Conservation (phyloP, 306 rosid genomes). For the Trifolium dubium region DNA sequence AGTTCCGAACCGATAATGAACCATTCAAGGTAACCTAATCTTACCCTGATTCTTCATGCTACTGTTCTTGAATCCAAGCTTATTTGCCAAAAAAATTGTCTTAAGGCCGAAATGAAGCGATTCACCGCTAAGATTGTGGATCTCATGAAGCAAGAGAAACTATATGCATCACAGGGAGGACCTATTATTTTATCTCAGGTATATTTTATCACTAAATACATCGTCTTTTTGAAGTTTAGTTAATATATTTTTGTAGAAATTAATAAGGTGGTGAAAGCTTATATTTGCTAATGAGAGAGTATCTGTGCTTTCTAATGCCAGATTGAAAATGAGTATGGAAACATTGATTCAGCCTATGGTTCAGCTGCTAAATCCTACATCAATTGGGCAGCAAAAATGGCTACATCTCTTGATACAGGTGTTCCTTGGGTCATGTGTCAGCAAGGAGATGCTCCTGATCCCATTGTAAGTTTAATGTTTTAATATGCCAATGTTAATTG, state of each 20-base stretch:
- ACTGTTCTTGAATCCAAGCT: conserved; percentile 12
- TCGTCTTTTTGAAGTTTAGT: conserved; percentile 2
- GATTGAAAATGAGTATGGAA: conserved; percentile 98
- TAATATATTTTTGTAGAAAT: conserved; percentile 4
- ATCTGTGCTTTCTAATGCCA: conserved; percentile 39
- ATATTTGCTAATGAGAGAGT: conserved; percentile 19
- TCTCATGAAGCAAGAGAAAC: conserved; percentile 83
- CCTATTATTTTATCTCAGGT: conserved; percentile 99
- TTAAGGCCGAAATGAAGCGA: conserved; percentile 90
- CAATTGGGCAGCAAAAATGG: conserved; percentile 95
- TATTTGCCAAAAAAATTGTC: conserved; percentile 9
- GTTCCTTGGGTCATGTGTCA: conserved; percentile 99
- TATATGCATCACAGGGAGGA: conserved; percentile 95
- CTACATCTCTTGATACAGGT: conserved; percentile 87
- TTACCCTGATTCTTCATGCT: conserved; percentile 4
- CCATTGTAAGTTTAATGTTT: conserved; percentile 65
- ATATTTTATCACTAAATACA: neutral
- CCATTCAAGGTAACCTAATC: conserved; percentile 75
- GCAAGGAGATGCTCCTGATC: conserved; percentile 94
- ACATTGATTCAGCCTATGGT: conserved; percentile 65
- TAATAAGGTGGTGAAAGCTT: neutral
- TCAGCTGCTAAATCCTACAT: conserved; percentile 78
- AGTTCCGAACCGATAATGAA: conserved; percentile 89
- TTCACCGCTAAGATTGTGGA: conserved; percentile 90
- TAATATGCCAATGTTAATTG: conserved; percentile 1